A percentile compares a stretch with the other conserved stretches of the same genome.
Conservation (phyloP, 192 early-diverging fungal species). For the Backusella tarrabulga region DNA sequence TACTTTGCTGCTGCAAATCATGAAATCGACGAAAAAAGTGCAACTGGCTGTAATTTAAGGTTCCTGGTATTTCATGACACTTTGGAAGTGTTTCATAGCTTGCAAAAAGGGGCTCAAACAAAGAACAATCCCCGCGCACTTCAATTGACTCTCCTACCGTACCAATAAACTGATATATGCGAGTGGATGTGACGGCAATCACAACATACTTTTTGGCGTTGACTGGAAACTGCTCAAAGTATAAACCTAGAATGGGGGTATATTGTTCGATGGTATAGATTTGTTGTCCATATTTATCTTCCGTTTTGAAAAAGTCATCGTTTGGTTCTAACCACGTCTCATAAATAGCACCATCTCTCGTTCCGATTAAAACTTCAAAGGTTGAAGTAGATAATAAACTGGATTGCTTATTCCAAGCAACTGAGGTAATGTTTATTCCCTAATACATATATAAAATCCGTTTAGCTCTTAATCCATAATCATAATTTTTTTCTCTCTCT, state of each 20-base stretch:
- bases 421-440: slow-evolving; percentile 78
- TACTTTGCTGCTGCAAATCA: slow-evolving; percentile 59
- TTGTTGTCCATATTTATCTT: slow-evolving; percentile 75
- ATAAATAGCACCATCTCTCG: slow-evolving; percentile 83
- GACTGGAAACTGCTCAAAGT: slow-evolving; percentile 79
- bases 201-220: slow-evolving; percentile 74
- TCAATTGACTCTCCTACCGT: slow-evolving; percentile 44
- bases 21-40: slow-evolving; percentile 71
- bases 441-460: slow-evolving; percentile 20
- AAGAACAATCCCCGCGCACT: slow-evolving; percentile 51
- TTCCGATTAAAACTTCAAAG: slow-evolving; percentile 81
- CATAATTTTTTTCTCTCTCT: background rate
- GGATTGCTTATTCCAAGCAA: slow-evolving; percentile 82
- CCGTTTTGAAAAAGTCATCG: slow-evolving; percentile 81
- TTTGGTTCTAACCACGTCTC: slow-evolving; percentile 86
- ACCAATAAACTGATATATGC: slow-evolving; percentile 93
- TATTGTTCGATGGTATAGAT: slow-evolving; percentile 71
- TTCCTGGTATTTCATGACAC: slow-evolving; percentile 60
- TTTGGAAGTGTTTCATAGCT: slow-evolving; percentile 67
- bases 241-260: slow-evolving; percentile 76
- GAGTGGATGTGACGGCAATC: slow-evolving; percentile 75
- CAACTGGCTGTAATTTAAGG: slow-evolving; percentile 55
- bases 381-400: slow-evolving; percentile 60
- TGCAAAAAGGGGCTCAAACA: slow-evolving; percentile 79
- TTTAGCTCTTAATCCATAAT: background rate